These are phyloP conservation scores for Coleophoma crateriformis DNA, from an alignment of 2,329 filamentous ascomycete species.

Conservation along the genomic window DNA sequence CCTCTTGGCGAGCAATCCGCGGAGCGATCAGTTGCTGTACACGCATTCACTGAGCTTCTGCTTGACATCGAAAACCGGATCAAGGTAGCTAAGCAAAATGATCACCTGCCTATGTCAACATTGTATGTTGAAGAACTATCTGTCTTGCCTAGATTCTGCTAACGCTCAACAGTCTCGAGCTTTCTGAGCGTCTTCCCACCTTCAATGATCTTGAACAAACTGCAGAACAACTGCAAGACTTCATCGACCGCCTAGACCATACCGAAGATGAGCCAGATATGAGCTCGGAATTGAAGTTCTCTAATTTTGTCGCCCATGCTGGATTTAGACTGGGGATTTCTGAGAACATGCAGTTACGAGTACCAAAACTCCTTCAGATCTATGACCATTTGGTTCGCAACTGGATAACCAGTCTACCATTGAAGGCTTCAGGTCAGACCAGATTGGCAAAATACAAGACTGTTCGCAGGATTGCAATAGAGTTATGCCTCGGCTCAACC, in stretches of 20 bases:
- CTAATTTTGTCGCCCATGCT: conserved; percentile 11
- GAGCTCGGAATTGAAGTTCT: conserved; percentile 11
- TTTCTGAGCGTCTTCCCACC: conserved; percentile 11
- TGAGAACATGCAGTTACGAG: background rate
- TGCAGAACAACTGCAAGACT: conserved; percentile 7
- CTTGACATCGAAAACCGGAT: conserved; percentile 5
- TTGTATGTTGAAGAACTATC: conserved; percentile 8
- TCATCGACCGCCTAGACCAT: conserved; percentile 2
- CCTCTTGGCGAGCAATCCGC: background rate
- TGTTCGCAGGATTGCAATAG: conserved; percentile 20
- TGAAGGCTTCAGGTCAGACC: conserved; percentile 12
- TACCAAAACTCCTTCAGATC: conserved; percentile 15
- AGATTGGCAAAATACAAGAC: conserved; percentile 22
- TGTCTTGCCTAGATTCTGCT: background rate
- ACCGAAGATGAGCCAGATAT: background rate
- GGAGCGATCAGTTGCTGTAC: background rate
- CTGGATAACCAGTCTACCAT: conserved; percentile 24
- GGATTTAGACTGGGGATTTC: conserved; percentile 4
- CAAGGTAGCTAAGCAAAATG: conserved; percentile 6
- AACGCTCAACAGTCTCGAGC: conserved; percentile 12
- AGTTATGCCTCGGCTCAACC: conserved; percentile 24
- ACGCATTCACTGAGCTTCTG: conserved; percentile 9
- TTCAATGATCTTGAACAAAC: conserved; percentile 20
- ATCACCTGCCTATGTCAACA: conserved; percentile 8
- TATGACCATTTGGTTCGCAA: conserved; percentile 22